Evolutionary conservation across 805 yeast species (phyloP), one percentile per base, ranked within the genome.

Genomic region (Metschnikowia anglica): DNA sequence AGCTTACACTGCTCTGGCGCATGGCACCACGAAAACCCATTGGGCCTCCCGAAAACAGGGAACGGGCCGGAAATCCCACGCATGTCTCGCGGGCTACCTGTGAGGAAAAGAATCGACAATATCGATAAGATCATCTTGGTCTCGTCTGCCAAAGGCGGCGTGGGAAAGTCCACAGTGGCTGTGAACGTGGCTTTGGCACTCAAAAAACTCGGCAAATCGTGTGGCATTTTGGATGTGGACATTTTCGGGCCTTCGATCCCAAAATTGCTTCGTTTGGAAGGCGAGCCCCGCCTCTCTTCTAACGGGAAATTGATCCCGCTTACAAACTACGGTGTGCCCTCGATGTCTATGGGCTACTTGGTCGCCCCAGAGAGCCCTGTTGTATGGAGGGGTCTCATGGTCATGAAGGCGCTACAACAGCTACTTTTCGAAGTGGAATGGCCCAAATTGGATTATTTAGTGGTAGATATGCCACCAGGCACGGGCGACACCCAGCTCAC

Each of bases 281-380:
- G 90, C 0, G 91, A 84, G 52, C 93, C 95, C 1, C 56, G 84
- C 20, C 56, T 83, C 10, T 63, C 78, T 0, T 58, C 55, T 2
- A 50, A 53, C 2, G 87, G 88, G 0, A 74, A 75, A 51, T 65
- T 87, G 2, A 56, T 81, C 0, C 96, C 96, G 0, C 61, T 86
- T 52, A 60, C 71, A 9, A 87, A 85, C 57, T 85, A 81, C 50
- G 96, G 96, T 0, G 58, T 88, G 2, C 81, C 84, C 51, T 77
- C 89, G 5, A 88, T 88, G 96, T 86, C 95, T 0, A 88, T 88
- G 95, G 96, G 96, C 0, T 87, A 82, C 54, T 65, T 88, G 51
- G 76, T 87, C 2, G 62, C 74, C 2, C 83, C 83, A 7, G 81
- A 76, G 36, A 79, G 80, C 23, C 83, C 89, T 0, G 74, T 88